phyloP scores from a whole-genome alignment of 1,284 basidiomycete species.

The Heliocybe sulcata region DNA sequence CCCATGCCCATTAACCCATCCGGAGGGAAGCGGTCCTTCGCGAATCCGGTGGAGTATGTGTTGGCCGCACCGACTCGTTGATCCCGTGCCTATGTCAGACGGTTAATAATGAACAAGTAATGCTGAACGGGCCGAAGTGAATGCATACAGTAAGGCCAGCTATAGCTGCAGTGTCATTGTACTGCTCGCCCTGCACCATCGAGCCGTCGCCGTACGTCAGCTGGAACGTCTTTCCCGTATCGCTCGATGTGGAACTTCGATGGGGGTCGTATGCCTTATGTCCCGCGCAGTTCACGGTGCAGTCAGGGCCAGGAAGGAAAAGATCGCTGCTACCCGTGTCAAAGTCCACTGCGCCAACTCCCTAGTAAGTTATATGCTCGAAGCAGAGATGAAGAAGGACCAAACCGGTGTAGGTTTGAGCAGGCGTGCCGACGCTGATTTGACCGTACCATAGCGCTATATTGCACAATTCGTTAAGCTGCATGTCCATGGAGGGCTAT shows the following conservation, averaged over 20 bases:
- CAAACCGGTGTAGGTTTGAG: constrained; percentile 6
- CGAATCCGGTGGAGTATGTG: constrained; percentile 35
- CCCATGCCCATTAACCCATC: constrained; percentile 34
- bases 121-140: neutral
- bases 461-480: too few species aligned
- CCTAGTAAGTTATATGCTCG: neutral
- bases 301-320: constrained; percentile 19
- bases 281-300: constrained; percentile 18
- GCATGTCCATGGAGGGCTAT: too few species aligned
- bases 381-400: neutral
- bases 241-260: constrained; percentile 20
- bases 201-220: constrained; percentile 25
- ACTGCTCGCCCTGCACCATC: constrained; percentile 22
- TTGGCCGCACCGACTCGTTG: constrained; percentile 36
- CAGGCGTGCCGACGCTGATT: constrained; percentile 8
- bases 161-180: constrained; percentile 22
- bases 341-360: constrained; percentile 21
- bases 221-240: constrained; percentile 16
- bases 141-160: constrained; percentile 11
- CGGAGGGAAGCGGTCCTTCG: constrained; percentile 25
- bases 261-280: constrained; percentile 25
- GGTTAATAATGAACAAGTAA: too few species aligned
- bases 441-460: constrained; percentile 11
- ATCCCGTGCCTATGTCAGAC: constrained; percentile 20
- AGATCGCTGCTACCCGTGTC: constrained; percentile 25